Percentiles rank a stretch among this genome's conserved stretches.
Conservation (phyloP, 1,284 basidiomycete species). For the Afroboletus lepidellus region DNA sequence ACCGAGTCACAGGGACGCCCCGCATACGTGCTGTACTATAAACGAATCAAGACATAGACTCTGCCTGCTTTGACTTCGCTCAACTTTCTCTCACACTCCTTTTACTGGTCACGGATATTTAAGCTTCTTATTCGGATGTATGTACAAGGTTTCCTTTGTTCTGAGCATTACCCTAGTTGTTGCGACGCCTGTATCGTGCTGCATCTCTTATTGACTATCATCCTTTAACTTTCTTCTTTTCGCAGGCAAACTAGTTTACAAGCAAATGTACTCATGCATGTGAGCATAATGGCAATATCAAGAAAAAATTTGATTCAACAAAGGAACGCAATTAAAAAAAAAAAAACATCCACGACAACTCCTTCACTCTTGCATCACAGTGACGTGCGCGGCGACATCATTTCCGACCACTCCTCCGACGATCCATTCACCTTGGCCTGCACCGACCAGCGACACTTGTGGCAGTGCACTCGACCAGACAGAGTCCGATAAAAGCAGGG, state of each 20-base stretch:
- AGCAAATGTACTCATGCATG: slow-evolving; percentile 26
- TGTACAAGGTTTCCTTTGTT: slow-evolving; percentile 16
- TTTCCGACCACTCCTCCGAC: slow-evolving; percentile 20
- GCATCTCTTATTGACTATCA: slow-evolving; percentile 9
- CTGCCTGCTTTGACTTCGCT: not conserved
- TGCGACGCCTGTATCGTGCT: slow-evolving; percentile 23
- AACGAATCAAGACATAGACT: slow-evolving; percentile 60
- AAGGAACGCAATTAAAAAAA: too few species aligned
- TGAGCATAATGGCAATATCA: slow-evolving; percentile 24
- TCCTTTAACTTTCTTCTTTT: not conserved
- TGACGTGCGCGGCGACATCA: slow-evolving; percentile 7
- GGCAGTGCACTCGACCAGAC: slow-evolving; percentile 48
- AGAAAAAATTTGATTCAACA: not conserved
- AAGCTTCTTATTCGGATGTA: slow-evolving; percentile 32
- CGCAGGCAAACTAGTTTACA: slow-evolving; percentile 28
- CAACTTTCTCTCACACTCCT: slow-evolving; percentile 1
- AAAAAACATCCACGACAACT: too few species aligned
- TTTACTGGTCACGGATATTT: slow-evolving; percentile 25
- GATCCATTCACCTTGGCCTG: not conserved
- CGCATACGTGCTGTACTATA: slow-evolving; percentile 88
- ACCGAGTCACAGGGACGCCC: slow-evolving; percentile 65
- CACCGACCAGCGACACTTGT: slow-evolving; percentile 50
- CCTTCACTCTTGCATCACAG: slow-evolving; percentile 24
- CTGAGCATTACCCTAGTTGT: slow-evolving; percentile 15
- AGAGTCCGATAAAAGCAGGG: slow-evolving; percentile 39